Percentiles rank a stretch among this genome's conserved stretches.
Evolutionary conservation across 371 early-diverging fungal genomes (phyloP).

Genomic region (Mycotypha africana): DNA sequence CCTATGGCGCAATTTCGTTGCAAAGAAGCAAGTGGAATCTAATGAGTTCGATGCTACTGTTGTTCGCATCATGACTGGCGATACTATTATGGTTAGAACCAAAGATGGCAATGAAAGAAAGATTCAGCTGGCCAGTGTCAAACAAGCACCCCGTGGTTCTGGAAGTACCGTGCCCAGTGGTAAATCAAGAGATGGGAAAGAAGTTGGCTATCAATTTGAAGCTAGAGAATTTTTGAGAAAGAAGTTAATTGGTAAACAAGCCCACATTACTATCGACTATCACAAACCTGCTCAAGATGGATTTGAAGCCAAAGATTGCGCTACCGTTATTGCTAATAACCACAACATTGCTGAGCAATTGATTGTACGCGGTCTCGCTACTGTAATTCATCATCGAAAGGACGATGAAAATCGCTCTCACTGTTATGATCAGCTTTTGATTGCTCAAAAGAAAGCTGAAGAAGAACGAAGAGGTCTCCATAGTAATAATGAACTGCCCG

Average conservation of each 20-base stretch:
- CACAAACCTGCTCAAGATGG: slow-evolving; percentile 84
- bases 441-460: slow-evolving; percentile 77
- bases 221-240: slow-evolving; percentile 87
- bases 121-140: slow-evolving; percentile 77
- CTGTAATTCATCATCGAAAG: slow-evolving; percentile 77
- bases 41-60: slow-evolving; percentile 58
- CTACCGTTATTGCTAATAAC: slow-evolving; percentile 65
- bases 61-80: slow-evolving; percentile 74
- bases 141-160: slow-evolving; percentile 60
- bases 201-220: slow-evolving; percentile 82
- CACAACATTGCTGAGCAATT: slow-evolving; percentile 76
- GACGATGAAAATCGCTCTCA: slow-evolving; percentile 88
- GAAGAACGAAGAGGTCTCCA: slow-evolving; percentile 71
- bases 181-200: slow-evolving; percentile 70
- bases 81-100: slow-evolving; percentile 68
- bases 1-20: slow-evolving; percentile 71
- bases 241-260: slow-evolving; percentile 80
- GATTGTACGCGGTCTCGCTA: slow-evolving; percentile 76
- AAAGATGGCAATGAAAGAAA: slow-evolving; percentile 62
- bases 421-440: slow-evolving; percentile 78
- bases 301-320: slow-evolving; percentile 86
- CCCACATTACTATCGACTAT: slow-evolving; percentile 81
- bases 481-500: slow-evolving; percentile 72
- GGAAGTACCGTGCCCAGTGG: slow-evolving; percentile 36
- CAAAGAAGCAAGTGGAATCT: slow-evolving; percentile 31